These are phyloP conservation scores for Xylariaceae sp. DNA, from an alignment of 2,329 filamentous ascomycete genomes.

Conservation along the genomic window DNA sequence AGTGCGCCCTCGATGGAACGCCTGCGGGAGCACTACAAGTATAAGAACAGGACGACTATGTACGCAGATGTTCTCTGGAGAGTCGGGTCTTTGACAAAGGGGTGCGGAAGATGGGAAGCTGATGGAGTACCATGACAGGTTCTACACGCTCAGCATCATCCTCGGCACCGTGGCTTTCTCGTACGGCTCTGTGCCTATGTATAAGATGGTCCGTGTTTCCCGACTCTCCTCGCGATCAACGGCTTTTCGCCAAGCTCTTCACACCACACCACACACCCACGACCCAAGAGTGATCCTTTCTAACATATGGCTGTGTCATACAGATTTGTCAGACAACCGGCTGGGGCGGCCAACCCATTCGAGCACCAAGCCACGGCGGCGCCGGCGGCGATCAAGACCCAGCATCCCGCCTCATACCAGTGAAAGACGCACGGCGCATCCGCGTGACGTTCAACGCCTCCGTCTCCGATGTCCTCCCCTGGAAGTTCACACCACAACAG, in stretches of 20 bases:
- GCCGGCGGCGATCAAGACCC: conserved; percentile 54
- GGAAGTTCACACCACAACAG: conserved; percentile 97
- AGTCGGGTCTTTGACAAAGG: conserved; percentile 1
- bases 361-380: conserved; percentile 65
- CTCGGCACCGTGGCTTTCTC: conserved; percentile 75
- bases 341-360: conserved; percentile 90
- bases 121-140: conserved; percentile 41
- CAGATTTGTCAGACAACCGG: conserved; percentile 82
- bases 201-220: conserved; percentile 66
- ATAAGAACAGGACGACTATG: conserved; percentile 65
- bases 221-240: background rate
- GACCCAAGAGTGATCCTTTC: background rate
- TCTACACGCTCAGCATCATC: conserved; percentile 73
- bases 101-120: conserved; percentile 13
- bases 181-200: conserved; percentile 80
- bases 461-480: conserved; percentile 90
- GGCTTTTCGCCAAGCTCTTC: conserved; percentile 7
- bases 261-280: background rate
- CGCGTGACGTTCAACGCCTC: conserved; percentile 95
- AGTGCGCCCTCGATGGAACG: conserved; percentile 57
- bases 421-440: conserved; percentile 76
- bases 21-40: conserved; percentile 59
- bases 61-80: conserved; percentile 32
- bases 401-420: conserved; percentile 72
- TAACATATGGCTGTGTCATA: conserved; percentile 3